A percentile compares a stretch with the other conserved stretches of the same genome.
These are phyloP conservation scores for Leishmania arabica DNA, from an alignment of 208 protist species.

Conservation along the genomic window DNA sequence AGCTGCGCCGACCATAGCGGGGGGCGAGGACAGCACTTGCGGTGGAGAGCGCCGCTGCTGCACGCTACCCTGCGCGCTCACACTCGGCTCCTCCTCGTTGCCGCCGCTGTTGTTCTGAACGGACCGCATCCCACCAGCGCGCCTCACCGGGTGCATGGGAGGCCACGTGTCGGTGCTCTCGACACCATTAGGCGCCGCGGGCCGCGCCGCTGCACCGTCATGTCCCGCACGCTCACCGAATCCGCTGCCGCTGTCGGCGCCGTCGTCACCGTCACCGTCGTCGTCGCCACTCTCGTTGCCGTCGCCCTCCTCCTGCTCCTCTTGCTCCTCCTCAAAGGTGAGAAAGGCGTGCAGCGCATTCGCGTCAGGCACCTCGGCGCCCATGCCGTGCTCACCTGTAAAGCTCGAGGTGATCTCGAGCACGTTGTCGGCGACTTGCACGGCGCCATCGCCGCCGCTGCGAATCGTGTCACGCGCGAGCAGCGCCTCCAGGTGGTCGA, in stretches of 20 bases:
- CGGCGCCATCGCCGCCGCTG: neutral
- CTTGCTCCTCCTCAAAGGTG: constrained; percentile 2
- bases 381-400: neutral
- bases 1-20: neutral
- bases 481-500: neutral
- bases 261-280: neutral
- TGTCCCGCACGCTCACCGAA: neutral
- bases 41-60: constrained; percentile 1
- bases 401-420: neutral
- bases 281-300: neutral
- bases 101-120: neutral
- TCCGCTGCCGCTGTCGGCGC: neutral
- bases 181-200: neutral
- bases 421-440: neutral
- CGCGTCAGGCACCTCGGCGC: neutral
- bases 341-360: neutral
- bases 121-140: neutral
- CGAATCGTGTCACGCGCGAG: neutral
- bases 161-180: neutral
- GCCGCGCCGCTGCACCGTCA: neutral
- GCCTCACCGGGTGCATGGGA: constrained; percentile 8
- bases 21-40: neutral
- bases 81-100: neutral
- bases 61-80: neutral
- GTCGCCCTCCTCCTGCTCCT: neutral